Evolutionary conservation across 2,329 filamentous ascomycete genomes (phyloP).

Genomic region (Rhytidhysteron rufulum): DNA sequence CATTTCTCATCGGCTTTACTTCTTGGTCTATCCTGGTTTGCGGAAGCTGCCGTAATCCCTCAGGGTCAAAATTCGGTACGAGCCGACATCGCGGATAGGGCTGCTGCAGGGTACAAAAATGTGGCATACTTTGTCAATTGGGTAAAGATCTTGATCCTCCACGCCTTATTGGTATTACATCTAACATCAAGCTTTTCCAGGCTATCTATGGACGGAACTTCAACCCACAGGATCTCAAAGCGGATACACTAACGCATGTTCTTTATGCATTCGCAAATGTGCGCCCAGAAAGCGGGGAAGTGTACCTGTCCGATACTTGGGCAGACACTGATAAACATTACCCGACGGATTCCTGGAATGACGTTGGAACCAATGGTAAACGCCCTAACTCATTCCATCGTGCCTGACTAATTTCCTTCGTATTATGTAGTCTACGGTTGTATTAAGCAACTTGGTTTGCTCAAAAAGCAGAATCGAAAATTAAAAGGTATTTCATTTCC

Average conservation of each 20-base stretch:
- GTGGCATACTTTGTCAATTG: conserved; percentile 39
- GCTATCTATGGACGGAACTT: conserved; percentile 36
- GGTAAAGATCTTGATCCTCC: conserved; percentile 13
- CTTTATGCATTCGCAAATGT: conserved; percentile 39
- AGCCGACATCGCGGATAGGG: conserved; percentile 12
- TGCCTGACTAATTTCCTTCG: too few relatives aligned
- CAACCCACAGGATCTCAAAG: conserved; percentile 32
- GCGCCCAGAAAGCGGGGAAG: conserved; percentile 32
- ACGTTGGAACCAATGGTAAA: conserved; percentile 34
- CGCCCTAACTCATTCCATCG: too few relatives aligned
- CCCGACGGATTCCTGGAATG: conserved; percentile 35
- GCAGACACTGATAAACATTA: conserved; percentile 37
- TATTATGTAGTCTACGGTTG: too few relatives aligned
- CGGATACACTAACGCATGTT: conserved; percentile 31
- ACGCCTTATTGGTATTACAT: neutral
- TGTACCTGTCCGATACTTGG: conserved; percentile 35
- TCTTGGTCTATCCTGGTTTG: conserved; percentile 16
- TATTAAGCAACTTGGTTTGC: conserved; percentile 34
- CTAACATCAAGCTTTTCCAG: conserved; percentile 10
- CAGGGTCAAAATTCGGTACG: conserved; percentile 2
- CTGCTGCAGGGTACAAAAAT: conserved; percentile 28
- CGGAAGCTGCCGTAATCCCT: conserved; percentile 20
- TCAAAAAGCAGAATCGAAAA: conserved; percentile 34
- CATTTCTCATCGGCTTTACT: conserved; percentile 17
- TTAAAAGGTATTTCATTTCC: too few relatives aligned